Evolutionary conservation across 164 flowering plant species (phyloP).

Genomic region (Sedum album): DNA sequence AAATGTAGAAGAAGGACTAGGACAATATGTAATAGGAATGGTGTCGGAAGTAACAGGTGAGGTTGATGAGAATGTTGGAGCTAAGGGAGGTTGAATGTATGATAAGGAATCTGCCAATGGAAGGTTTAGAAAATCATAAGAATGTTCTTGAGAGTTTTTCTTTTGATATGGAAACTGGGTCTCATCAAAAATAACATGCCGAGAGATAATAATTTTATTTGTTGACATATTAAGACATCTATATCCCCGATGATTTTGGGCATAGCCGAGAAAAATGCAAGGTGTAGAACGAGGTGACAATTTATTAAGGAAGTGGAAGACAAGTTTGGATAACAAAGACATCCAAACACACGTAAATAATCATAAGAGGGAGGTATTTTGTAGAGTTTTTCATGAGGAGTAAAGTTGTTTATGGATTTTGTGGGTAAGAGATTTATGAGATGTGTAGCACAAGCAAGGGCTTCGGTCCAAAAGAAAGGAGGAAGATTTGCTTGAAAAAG

Average conservation of each 20-base stretch:
- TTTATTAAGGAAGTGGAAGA: background rate
- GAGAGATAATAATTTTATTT: background rate
- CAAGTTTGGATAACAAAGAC: background rate
- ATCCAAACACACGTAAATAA: background rate
- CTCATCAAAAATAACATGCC: background rate
- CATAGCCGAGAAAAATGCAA: background rate
- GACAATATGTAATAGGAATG: too few species aligned
- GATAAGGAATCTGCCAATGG: slow-evolving; percentile 42
- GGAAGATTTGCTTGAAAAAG: background rate
- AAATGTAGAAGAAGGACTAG: too few species aligned
- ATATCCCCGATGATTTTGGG: background rate
- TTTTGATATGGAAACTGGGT: background rate
- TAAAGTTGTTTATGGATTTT: too few species aligned
- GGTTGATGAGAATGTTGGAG: too few species aligned
- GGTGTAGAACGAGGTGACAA: background rate
- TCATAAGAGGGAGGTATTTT: background rate
- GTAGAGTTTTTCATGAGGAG: background rate
- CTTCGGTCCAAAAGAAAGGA: background rate
- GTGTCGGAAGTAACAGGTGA: too few species aligned
- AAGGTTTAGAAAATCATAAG: background rate
- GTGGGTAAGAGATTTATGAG: background rate
- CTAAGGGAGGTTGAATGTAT: too few species aligned
- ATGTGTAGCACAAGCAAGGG: background rate
- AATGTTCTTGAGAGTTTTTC: background rate
- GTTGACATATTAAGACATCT: background rate